Conservation (phyloP, 805 yeast species). For the Yarrowia bubula region DNA sequence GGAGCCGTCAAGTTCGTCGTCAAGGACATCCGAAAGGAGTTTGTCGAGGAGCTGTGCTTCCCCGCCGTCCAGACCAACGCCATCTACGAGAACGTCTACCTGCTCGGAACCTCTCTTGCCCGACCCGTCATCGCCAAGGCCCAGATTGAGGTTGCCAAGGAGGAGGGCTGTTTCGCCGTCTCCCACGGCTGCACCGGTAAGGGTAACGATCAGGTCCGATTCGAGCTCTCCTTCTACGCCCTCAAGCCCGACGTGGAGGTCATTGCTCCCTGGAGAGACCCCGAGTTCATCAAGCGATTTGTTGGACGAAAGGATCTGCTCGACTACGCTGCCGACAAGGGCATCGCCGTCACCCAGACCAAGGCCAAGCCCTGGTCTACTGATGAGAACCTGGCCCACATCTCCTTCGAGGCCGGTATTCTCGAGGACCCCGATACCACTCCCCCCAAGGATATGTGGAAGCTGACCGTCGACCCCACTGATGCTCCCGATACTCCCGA, state of each 20-base stretch:
- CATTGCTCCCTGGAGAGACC: slow-evolving; percentile 99
- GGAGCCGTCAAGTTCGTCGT: slow-evolving; percentile 96
- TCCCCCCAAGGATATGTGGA: slow-evolving; percentile 99
- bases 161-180: slow-evolving; percentile 97
- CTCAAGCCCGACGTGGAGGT: slow-evolving; percentile 95
- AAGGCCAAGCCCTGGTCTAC: slow-evolving; percentile 99
- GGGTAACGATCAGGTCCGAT: slow-evolving; percentile 99
- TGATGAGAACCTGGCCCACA: slow-evolving; percentile 98
- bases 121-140: slow-evolving; percentile 99
- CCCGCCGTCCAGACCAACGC: slow-evolving; percentile 99
- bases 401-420: slow-evolving; percentile 98
- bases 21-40: slow-evolving; percentile 92
- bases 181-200: slow-evolving; percentile 99
- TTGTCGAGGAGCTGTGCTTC: slow-evolving; percentile 85
- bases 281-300: slow-evolving; percentile 87
- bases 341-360: slow-evolving; percentile 94
- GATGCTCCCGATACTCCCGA: slow-evolving; percentile 96
- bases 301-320: slow-evolving; percentile 97
- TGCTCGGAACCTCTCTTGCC: slow-evolving; percentile 96
- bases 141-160: slow-evolving; percentile 93
- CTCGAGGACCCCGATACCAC: slow-evolving; percentile 98
- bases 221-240: slow-evolving; percentile 95
- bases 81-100: slow-evolving; percentile 94
- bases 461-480: slow-evolving; percentile 89
- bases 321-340: slow-evolving; percentile 89